Base-by-base conservation (phyloP, 768 basidiomycete genomes). In the Butyriboletus loyo region DNA sequence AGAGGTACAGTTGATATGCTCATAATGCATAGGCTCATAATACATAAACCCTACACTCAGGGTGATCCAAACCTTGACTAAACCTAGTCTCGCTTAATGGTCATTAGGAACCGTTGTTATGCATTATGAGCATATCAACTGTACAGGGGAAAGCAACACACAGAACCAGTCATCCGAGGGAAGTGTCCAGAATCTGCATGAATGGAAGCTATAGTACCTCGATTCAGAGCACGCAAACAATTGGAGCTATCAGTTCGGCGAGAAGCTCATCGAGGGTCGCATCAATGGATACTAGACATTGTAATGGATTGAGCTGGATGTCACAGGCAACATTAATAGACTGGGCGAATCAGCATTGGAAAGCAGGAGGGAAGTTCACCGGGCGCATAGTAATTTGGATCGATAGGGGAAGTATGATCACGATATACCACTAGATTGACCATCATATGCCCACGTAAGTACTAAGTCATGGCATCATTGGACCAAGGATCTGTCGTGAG, bases 401-500 rank as follows among this genome's bases (percentile, higher is more conserved):
- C 19, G 25, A 41, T 7, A 22, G 17, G 17, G 8, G 11, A 34
- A 24, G 27, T 15, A 24, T 27, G 13, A 22, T 15, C 24, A 21
- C 5, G 17, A 43, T 30, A 24, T 24, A 17, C 30, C 28, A 24
- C 27, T 11, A 19, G 30, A 43, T 42, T 7, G 35, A 19, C 17
- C n/a, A 27, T 30, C 38, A 15, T 34, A 31, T 38, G 2, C 36
- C 5, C 17, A n/a, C 2, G 11, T 8, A 17, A 24, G 22, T 48
- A 46, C 45, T 55, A 62, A 34, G 38, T 36, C 21, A 53, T 32
- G 10, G 14, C 19, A 19, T 47, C 50, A 37, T 55, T 49, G n/a
- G 66, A 57, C 72, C 75, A 84, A 1, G 83, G 68, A 54, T 87
- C 83, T 2, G 84, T 84, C 34, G 81, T 83, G 28, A 87, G 62